These are phyloP conservation scores for Flaveria ramosissima DNA, from an alignment of 129 eudicot genomes.

Conservation along the genomic window DNA sequence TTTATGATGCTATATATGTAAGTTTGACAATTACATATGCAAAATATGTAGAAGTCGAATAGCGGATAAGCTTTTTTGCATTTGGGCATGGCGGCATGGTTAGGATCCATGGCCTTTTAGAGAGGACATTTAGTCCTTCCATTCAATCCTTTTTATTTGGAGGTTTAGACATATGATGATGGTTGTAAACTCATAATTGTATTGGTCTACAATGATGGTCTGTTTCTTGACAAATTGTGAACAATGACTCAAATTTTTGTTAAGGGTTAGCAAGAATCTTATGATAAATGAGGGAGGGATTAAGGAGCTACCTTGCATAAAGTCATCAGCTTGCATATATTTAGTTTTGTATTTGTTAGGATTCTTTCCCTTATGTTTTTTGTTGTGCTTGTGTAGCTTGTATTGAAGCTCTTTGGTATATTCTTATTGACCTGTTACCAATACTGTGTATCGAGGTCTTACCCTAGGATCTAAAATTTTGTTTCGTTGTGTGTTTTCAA, in stretches of 20 bases:
- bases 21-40: not conserved
- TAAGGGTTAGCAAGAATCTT: not conserved
- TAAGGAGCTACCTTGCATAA: not conserved
- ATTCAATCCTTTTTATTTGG: not conserved
- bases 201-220: not conserved
- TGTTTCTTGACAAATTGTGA: not conserved
- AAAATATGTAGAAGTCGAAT: not conserved
- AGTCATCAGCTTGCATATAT: not conserved
- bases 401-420: slow-evolving; percentile 1
- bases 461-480: not conserved
- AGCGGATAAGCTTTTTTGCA: not conserved
- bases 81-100: not conserved
- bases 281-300: not conserved
- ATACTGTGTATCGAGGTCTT: not conserved
- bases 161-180: not conserved
- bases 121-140: not conserved
- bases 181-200: not conserved
- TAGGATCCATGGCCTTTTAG: not conserved
- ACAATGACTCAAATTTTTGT: not conserved
- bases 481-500: not conserved
- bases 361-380: not conserved
- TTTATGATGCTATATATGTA: not conserved
- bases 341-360: not conserved
- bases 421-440: not conserved
- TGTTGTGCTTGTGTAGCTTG: not conserved